These are phyloP conservation scores for Ceratocystis eucalypticola DNA, from an alignment of 2,329 filamentous ascomycete genomes.

Conservation along the genomic window DNA sequence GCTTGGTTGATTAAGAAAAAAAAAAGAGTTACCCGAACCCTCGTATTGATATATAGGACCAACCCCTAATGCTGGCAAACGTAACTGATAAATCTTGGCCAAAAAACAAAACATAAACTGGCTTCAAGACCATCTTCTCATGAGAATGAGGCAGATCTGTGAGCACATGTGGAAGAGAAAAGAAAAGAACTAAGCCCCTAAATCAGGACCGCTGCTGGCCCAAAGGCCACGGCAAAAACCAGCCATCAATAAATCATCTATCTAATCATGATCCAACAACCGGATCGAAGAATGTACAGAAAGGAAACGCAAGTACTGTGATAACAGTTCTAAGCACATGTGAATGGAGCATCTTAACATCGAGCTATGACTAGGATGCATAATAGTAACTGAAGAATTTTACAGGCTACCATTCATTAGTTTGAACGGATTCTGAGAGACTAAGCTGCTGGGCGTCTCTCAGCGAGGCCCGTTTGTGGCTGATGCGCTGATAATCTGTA, in stretches of 20 bases:
- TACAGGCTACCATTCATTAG: conserved; percentile 9
- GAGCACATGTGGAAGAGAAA: neutral
- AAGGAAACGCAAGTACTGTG: neutral
- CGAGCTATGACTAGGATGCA: neutral
- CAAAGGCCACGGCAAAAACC: neutral
- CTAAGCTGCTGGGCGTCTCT: neutral
- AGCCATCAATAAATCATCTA: neutral
- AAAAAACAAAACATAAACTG: neutral
- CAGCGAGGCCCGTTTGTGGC: conserved; percentile 3
- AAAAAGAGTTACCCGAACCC: no score
- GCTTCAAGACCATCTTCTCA: neutral
- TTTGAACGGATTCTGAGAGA: neutral
- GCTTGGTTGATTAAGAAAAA: no score
- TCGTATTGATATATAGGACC: no score
- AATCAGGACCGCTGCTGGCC: neutral
- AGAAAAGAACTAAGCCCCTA: neutral
- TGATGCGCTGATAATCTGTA: conserved; percentile 12
- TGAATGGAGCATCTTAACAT: neutral
- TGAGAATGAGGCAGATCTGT: neutral
- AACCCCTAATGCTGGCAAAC: neutral
- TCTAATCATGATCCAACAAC: neutral
- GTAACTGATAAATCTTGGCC: neutral
- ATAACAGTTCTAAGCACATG: conserved; percentile 7
- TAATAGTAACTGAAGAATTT: neutral
- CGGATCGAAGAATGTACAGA: neutral